A percentile compares a stretch with the other conserved stretches of the same genome.
These are phyloP conservation scores for Cladophialophora immunda DNA, from an alignment of 2,329 filamentous ascomycete species.

Conservation along the genomic window DNA sequence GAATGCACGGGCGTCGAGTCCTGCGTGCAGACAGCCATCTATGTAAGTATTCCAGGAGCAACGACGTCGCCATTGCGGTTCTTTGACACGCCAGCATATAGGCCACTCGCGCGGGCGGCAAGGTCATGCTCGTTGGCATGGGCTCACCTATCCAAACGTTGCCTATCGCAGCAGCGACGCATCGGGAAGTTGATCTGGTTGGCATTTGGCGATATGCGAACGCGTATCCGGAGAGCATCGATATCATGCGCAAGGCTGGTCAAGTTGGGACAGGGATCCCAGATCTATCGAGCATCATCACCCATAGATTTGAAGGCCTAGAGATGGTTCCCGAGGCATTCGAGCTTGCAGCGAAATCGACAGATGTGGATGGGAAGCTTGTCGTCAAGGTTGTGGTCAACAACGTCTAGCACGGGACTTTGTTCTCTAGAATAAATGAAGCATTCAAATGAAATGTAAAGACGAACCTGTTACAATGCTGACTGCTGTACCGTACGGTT, in stretches of 20 bases:
- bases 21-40: constrained; percentile 59
- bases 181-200: constrained; percentile 75
- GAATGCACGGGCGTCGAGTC: constrained; percentile 73
- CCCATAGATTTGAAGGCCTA: constrained; percentile 3
- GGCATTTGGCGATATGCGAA: constrained; percentile 76
- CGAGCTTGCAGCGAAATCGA: background rate
- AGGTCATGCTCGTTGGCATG: constrained; percentile 71
- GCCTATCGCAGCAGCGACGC: constrained; percentile 74
- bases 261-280: background rate
- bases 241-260: constrained; percentile 53
- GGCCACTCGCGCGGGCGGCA: constrained; percentile 66
- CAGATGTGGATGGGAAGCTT: constrained; percentile 10
- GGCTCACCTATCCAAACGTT: constrained; percentile 77
- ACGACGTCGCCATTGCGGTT: constrained; percentile 48
- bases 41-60: constrained; percentile 61
- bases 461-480: background rate
- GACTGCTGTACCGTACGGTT: background rate
- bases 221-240: constrained; percentile 73
- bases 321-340: background rate
- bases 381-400: background rate
- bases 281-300: constrained; percentile 3
- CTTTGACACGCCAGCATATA: constrained; percentile 60
- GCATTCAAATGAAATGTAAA: background rate
- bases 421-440: background rate
- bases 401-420: background rate